A percentile compares a stretch with the other conserved stretches of the same genome.
Evolutionary conservation across 805 yeast species (phyloP).

Genomic region (Schwanniomyces polymorphus): DNA sequence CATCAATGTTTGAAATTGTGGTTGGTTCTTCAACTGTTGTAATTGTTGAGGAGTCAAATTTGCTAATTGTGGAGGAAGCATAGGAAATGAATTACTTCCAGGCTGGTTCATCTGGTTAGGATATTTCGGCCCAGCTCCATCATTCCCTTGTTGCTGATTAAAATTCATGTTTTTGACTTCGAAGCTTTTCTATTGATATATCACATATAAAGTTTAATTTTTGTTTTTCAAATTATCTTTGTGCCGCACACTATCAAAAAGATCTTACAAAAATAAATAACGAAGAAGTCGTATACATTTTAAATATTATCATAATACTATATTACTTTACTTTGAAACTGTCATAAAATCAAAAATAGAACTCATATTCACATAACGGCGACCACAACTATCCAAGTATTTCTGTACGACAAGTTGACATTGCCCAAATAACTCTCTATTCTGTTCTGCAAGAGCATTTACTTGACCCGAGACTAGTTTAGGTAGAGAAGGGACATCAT

Average conservation of each 20-base stretch:
- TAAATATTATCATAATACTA: neutral
- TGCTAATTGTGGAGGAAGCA: conserved; percentile 27
- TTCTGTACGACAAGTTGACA: conserved; percentile 63
- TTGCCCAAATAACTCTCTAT: conserved; percentile 56
- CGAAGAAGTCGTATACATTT: neutral
- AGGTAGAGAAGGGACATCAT: conserved; percentile 19
- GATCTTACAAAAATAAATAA: neutral
- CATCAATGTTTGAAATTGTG: conserved; percentile 43
- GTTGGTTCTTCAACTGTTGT: conserved; percentile 42
- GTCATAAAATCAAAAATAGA: conserved; percentile 68
- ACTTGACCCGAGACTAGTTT: conserved; percentile 52
- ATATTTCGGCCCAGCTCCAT: conserved; percentile 2
- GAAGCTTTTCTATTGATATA: neutral
- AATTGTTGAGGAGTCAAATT: conserved; percentile 42
- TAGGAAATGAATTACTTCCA: conserved; percentile 9
- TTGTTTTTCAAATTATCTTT: neutral
- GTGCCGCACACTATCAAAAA: neutral
- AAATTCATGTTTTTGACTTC: conserved; percentile 8
- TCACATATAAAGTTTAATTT: neutral
- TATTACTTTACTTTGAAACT: neutral
- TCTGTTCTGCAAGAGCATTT: conserved; percentile 78
- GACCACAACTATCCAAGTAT: conserved; percentile 79
- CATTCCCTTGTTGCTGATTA: conserved; percentile 9
- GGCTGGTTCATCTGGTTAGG: conserved; percentile 8
- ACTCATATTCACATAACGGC: conserved; percentile 85